Evolutionary conservation across 176 grass and related monocot species (phyloP).

Genomic region (Pontederia paniculata): DNA sequence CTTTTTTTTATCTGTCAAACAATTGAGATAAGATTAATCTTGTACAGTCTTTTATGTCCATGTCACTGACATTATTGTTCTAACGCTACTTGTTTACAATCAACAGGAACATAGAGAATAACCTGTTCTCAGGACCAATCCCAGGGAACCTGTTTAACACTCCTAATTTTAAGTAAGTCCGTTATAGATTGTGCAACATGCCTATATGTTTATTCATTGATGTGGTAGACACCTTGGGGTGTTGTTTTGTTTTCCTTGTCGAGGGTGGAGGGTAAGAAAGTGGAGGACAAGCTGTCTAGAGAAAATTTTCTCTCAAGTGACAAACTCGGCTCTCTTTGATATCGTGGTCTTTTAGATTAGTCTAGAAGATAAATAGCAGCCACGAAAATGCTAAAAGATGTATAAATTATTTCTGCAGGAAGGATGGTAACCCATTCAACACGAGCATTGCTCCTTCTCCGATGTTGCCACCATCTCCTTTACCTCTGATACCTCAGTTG

Average conservation of each 20-base stretch:
- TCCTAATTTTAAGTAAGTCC: slow-evolving; percentile 76
- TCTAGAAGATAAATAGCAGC: too few relatives aligned
- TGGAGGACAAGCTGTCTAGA: too few relatives aligned
- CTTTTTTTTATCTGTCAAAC: too few relatives aligned
- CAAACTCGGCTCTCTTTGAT: too few relatives aligned
- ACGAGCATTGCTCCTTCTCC: slow-evolving; percentile 23
- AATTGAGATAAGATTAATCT: too few relatives aligned
- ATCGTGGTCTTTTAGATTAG: too few relatives aligned
- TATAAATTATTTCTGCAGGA: slow-evolving; percentile 17
- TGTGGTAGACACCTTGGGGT: too few relatives aligned
- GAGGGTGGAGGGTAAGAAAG: too few relatives aligned
- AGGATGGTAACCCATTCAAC: slow-evolving; percentile 38
- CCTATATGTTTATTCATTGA: neutral
- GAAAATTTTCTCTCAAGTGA: too few relatives aligned
- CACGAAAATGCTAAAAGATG: too few relatives aligned
- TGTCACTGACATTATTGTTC: neutral
- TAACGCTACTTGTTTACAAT: slow-evolving; percentile 19
- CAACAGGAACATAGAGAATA: slow-evolving; percentile 86
- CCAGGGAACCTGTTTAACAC: slow-evolving; percentile 64
- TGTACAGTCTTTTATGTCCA: too few relatives aligned
- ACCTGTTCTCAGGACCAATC: slow-evolving; percentile 79
- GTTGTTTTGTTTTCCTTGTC: too few relatives aligned
- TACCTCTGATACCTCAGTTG: neutral
- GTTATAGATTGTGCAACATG: neutral
- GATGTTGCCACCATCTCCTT: slow-evolving; percentile 2